Percentiles rank a stretch among this genome's conserved stretches.
Evolutionary conservation across 768 basidiomycete species (phyloP).

Genomic region (Agaricus bisporus): DNA sequence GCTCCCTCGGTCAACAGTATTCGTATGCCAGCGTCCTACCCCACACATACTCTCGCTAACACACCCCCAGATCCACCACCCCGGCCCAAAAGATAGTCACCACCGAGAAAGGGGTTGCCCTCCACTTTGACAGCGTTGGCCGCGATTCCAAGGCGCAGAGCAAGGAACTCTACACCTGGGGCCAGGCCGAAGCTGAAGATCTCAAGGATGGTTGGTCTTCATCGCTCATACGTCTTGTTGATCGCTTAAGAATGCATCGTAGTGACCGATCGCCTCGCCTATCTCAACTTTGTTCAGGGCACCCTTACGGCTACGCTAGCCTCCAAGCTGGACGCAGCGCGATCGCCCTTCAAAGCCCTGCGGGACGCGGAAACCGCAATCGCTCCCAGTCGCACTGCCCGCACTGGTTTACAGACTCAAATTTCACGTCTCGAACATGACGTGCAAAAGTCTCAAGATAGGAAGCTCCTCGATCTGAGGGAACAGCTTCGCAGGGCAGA

Average conservation of each 20-base stretch:
- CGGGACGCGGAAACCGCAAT: constrained; percentile 64
- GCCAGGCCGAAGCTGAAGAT: constrained; percentile 64
- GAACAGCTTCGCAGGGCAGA: constrained; percentile 64
- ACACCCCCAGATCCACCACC: constrained; percentile 38
- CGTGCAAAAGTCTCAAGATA: constrained; percentile 57
- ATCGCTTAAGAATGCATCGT: constrained; percentile 8
- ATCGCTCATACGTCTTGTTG: constrained; percentile 4
- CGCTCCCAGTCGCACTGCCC: constrained; percentile 55
- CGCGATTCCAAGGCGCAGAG: constrained; percentile 67
- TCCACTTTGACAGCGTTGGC: constrained; percentile 64
- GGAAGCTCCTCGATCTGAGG: constrained; percentile 62
- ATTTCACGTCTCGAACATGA: constrained; percentile 62
- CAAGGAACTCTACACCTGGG: constrained; percentile 86
- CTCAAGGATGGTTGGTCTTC: constrained; percentile 60
- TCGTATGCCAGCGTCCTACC: constrained; percentile 33
- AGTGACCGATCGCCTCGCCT: constrained; percentile 81
- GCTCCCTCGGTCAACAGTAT: constrained; percentile 71
- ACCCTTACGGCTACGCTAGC: constrained; percentile 59
- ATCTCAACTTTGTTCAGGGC: constrained; percentile 73
- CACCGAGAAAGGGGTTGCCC: constrained; percentile 66
- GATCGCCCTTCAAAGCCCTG: constrained; percentile 62
- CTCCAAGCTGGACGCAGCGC: constrained; percentile 54
- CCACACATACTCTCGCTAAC: constrained; percentile 10
- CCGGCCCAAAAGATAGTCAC: constrained; percentile 80
- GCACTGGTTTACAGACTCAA: constrained; percentile 51